phyloP scores from a whole-genome alignment of 225 moss, liverwort and hornwort genomes.

The Thuidium tamariscinum region DNA sequence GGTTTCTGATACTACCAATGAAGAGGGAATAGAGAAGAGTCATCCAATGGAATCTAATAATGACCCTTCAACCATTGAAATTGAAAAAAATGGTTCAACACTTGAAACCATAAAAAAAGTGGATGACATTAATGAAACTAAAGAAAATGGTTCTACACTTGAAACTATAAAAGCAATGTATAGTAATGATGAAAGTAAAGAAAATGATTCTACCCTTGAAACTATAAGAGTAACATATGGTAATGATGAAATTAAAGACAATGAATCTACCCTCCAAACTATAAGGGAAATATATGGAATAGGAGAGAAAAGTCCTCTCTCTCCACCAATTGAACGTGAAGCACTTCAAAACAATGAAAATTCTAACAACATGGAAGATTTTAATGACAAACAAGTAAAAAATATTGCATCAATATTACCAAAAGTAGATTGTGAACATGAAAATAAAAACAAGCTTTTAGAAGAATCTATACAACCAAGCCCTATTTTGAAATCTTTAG shows the following conservation, averaged over 20 bases:
- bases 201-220: neutral
- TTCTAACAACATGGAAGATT: neutral
- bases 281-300: neutral
- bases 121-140: neutral
- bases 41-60: neutral
- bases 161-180: neutral
- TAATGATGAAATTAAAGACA: neutral
- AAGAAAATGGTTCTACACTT: neutral
- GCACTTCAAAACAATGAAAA: neutral
- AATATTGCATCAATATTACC: neutral
- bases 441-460: neutral
- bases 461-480: neutral
- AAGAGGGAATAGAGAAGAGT: neutral
- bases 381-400: neutral
- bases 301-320: neutral
- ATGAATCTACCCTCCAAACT: neutral
- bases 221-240: neutral
- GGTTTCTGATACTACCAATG: neutral
- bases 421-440: neutral
- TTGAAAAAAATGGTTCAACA: neutral
- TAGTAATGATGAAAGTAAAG: neutral
- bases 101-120: neutral
- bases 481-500: neutral
- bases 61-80: neutral
- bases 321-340: neutral